These are phyloP conservation scores for Amniculicola lignicola DNA, from an alignment of 495 filamentous ascomycete species.

Conservation along the genomic window DNA sequence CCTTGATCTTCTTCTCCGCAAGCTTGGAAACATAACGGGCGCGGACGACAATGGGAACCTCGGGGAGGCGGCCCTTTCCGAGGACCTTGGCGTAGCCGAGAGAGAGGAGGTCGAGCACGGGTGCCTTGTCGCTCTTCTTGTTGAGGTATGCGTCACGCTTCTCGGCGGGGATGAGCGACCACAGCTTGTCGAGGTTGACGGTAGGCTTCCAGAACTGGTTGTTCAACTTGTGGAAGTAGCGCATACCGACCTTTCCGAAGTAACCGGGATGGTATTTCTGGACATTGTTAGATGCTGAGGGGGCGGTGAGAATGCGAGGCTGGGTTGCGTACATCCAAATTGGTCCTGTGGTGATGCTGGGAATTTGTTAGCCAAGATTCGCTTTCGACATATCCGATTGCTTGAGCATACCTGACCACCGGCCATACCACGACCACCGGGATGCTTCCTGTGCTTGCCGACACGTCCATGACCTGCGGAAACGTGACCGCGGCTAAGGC, in stretches of 20 bases:
- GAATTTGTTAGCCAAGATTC: background rate
- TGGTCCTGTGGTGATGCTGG: slow-evolving; percentile 86
- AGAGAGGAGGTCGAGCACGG: slow-evolving; percentile 87
- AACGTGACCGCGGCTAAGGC: slow-evolving; percentile 73
- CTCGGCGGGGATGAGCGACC: slow-evolving; percentile 77
- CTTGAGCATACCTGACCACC: slow-evolving; percentile 59
- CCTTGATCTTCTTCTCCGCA: slow-evolving; percentile 93
- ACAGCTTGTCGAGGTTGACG: slow-evolving; percentile 60
- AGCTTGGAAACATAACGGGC: slow-evolving; percentile 83
- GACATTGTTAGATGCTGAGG: slow-evolving; percentile 92
- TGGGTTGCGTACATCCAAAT: too few species aligned
- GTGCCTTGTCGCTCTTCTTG: slow-evolving; percentile 73
- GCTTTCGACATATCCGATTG: background rate
- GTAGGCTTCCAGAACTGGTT: slow-evolving; percentile 90
- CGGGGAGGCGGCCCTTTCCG: slow-evolving; percentile 85
- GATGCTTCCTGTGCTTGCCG: slow-evolving; percentile 35
- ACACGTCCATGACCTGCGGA: slow-evolving; percentile 73
- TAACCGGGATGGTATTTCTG: slow-evolving; percentile 90
- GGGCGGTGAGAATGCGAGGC: too few species aligned
- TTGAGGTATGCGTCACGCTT: slow-evolving; percentile 77
- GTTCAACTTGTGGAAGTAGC: slow-evolving; percentile 86
- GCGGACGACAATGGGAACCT: slow-evolving; percentile 81
- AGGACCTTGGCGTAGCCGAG: slow-evolving; percentile 92
- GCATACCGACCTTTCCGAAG: slow-evolving; percentile 98
- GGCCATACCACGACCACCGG: slow-evolving; percentile 90